Evolutionary conservation across 371 early-diverging fungal genomes (phyloP), one percentile per base, ranked within the genome.

Genomic region (Mortierella sp.): DNA sequence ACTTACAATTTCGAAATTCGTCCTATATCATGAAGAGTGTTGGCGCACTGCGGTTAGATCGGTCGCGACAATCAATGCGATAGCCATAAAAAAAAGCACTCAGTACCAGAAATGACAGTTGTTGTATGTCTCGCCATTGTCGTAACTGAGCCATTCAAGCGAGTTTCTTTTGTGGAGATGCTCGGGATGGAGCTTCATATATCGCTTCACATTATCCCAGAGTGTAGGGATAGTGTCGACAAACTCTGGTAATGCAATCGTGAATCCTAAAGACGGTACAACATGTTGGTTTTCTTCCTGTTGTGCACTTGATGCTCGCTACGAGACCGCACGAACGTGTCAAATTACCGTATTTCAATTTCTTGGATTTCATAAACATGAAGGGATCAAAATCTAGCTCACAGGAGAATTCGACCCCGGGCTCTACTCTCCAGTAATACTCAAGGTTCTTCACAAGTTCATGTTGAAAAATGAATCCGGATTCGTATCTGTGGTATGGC

Each of bases 371-470:
- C 93, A 95, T 93, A 69, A 81, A 93, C 65, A 78, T 69, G 80
- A 99, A 98, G 6, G 95, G 94, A 78, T 99, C 99, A 76, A 92
- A 89, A 65, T 90, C 90, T 21, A 99, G 81, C 58, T 95, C 89
- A 73, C 99, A 99, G 60, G 84, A 87, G 63, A 92, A 96, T 37
- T 89, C 84, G 4, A 97, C 97, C 44, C 89, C 92, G 3, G 99
- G 99, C 70, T 99, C 99, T 12, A 99, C 85, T 11, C 99, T 83
- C 99, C 99, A 99, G 79, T 97, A 99, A 75, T 91, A 98, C 65
- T 96, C 92, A 60, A 90, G 93, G 48, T 89, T 80, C 42, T 81
- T 81, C 28, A 97, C 76, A 6, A 95, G 76, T 48, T 92, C 91
- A 70, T 98, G 96, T 49, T 88, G 82, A 79, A 89, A 97, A 72